Base-by-base conservation (phyloP, 805 yeast genomes). In the Komagataella pastoris region DNA sequence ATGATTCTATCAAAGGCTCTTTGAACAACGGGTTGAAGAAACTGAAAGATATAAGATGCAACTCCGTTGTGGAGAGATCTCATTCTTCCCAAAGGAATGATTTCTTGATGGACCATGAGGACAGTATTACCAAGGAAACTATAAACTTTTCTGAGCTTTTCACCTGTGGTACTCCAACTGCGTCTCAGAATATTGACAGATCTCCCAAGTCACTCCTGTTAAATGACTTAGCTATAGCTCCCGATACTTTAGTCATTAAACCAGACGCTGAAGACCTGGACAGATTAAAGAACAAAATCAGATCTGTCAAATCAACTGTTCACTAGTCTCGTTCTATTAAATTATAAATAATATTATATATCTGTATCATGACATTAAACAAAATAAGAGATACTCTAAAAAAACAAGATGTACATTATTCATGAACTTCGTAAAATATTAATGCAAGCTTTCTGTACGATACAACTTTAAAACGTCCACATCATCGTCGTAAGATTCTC, bases 1-100 rank as follows among this genome's bases (percentile, higher is more conserved):
- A 56, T 46, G 62, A 60, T 50, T 56, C 63, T 5, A 52, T 60
- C 7, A 56, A 54, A 19, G 62, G 64, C 6, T 59, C 60, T 12
- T 47, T 58, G 47, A 58, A 59, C 49, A 60, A 58, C 49, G 64
- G 64, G 2, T 54, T 61, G 18, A 54, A 63, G n/a, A 59, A 51
- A 52, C 53, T 60, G 49, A 56, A 19, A 30, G 40, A 30, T 30
- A 30, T 30, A 10, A 30, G 40, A 8, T 30, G 40, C 40, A 30
- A 30, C 8, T 30, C 40, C 14, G 14, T 30, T 12, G 40, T 30
- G 40, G 40, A 30, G 4, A 30, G n/a, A 10, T 30, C 40, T 4
- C 40, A 30, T 6, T 30, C 40, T 30, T 8, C 40, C 6, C 40
- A 30, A 8, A 30, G 40, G 14, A 30, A 30, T 30, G 40, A 30